Evolutionary conservation across 208 protist genomes (phyloP), one percentile per base, ranked within the genome.

Genomic region (Borovskyia barvae): DNA sequence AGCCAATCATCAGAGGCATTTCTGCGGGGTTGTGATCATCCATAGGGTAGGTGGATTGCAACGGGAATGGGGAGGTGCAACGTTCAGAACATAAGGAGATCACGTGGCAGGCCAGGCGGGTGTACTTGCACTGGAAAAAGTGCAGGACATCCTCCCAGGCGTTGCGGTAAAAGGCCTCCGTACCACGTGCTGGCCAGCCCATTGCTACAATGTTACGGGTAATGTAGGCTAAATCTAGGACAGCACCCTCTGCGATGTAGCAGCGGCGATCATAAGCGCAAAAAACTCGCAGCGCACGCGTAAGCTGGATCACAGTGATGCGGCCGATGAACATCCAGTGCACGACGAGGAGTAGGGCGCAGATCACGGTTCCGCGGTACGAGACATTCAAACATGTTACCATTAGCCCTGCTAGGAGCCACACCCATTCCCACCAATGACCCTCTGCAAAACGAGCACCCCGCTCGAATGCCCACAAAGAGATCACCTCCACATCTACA

Each of bases 111-210:
- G 64, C 42, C 30, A 70, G 48, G 2, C 49, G 42, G 4, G 83
- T 70, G 49, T 91, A 96, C 22, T 87, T 82, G 19, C 66, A 69
- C 47, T 97, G 82, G 40, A 99, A 79, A 60, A 98, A 99, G 49
- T 69, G 52, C 49, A 78, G 55, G 9, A 99, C 95, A 45, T 98
- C 90, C 5, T 46, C 45, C 70, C 93, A 90, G 11, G 78, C 73
- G 61, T 99, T 99, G 26, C 98, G 81, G 69, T 98, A 99, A 17
- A 97, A 65, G 24, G 74, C 64, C 62, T 99, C 95, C 43, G 96
- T 65, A 33, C 85, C 89, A 41, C 84, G 62, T 2, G 87, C 77
- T 0, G 97, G 97, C 74, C 94, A 98, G 20, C 94, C 95, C 95
- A 98, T 98, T 11, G 93, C 96, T 41, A 97, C 86, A 24, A 98